A percentile compares a stretch with the other conserved stretches of the same genome.
These are phyloP conservation scores for Tolypocladium sp. DNA, from an alignment of 2,329 filamentous ascomycete species.

Conservation along the genomic window DNA sequence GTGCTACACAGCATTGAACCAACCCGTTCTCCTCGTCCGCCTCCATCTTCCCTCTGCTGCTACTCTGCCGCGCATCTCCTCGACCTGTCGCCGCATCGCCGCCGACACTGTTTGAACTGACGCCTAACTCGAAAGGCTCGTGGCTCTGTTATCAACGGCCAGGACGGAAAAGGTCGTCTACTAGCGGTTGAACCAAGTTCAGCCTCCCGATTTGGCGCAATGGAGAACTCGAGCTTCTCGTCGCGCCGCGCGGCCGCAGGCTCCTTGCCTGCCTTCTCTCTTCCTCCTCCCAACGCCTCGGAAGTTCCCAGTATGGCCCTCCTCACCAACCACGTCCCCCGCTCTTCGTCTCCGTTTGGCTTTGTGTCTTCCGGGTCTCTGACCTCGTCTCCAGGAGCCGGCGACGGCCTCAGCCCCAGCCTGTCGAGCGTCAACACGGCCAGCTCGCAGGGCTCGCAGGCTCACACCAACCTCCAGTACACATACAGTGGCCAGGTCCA, in stretches of 20 bases:
- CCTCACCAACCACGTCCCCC: constrained; percentile 12
- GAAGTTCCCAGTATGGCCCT: constrained; percentile 25
- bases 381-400: constrained; percentile 35
- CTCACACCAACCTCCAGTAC: constrained; percentile 34
- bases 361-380: constrained; percentile 19
- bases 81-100: neutral
- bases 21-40: neutral
- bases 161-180: neutral
- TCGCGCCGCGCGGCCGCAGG: constrained; percentile 23
- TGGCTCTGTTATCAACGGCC: neutral
- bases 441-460: constrained; percentile 49
- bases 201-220: constrained; percentile 4
- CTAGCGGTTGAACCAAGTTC: neutral
- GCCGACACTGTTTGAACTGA: neutral
- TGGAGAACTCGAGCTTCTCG: constrained; percentile 23
- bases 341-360: constrained; percentile 16
- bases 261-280: constrained; percentile 23
- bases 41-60: neutral
- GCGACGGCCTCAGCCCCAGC: constrained; percentile 53
- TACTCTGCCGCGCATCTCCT: neutral
- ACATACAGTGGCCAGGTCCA: constrained; percentile 44
- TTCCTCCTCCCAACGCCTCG: constrained; percentile 22
- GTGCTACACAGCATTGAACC: constrained; percentile 2
- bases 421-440: constrained; percentile 52
- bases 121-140: neutral